Conservation (phyloP, 257 asterid species). For the Solanum dulcamara region DNA sequence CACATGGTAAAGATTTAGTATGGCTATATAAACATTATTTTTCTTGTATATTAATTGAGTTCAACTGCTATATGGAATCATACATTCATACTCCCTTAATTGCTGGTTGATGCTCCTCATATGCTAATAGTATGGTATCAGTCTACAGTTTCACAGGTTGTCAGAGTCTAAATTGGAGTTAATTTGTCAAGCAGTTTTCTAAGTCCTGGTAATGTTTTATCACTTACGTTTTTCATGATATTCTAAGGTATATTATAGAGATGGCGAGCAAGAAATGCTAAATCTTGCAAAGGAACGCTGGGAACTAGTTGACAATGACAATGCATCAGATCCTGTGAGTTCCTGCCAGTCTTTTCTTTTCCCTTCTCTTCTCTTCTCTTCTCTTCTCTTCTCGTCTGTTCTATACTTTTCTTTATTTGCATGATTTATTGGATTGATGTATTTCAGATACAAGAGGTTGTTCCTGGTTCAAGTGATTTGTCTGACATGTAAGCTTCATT, state of each 20-base stretch:
- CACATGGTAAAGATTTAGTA: conserved; percentile 19
- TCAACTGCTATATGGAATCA: neutral
- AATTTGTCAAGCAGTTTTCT: neutral
- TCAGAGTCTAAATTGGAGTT: neutral
- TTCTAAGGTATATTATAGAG: conserved; percentile 19
- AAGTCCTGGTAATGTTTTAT: neutral
- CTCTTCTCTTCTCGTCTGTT: neutral
- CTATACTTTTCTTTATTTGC: neutral
- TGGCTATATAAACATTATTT: neutral
- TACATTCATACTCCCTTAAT: neutral
- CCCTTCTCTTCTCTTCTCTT: neutral
- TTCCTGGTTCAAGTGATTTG: neutral
- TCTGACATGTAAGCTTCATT: conserved; percentile 5
- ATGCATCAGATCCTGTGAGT: conserved; percentile 2
- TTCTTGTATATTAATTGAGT: neutral
- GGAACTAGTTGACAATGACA: conserved; percentile 8
- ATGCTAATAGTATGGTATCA: neutral
- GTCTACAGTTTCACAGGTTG: neutral
- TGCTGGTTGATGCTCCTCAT: neutral
- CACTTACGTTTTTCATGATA: neutral
- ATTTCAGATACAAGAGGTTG: conserved; percentile 2
- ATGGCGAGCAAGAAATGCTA: conserved; percentile 14
- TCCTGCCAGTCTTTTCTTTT: neutral
- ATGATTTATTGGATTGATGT: neutral
- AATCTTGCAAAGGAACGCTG: conserved; percentile 15